Percentiles rank a stretch among this genome's conserved stretches.
phyloP scores from a whole-genome alignment of 768 basidiomycete genomes.

The Boletus tylopilopsis region DNA sequence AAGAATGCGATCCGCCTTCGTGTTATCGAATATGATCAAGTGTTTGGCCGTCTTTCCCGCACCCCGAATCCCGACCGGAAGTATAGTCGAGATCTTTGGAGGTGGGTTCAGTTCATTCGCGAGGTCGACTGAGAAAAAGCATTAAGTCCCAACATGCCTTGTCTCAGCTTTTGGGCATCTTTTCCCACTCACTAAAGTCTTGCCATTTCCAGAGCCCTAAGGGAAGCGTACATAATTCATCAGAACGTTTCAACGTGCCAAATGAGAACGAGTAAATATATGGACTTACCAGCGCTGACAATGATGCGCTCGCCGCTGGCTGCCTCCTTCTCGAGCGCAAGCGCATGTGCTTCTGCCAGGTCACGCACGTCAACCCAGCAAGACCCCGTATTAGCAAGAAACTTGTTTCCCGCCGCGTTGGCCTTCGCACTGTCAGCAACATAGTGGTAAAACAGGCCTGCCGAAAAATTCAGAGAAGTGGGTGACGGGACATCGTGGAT shows the following conservation, averaged over 20 bases:
- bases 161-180: neutral
- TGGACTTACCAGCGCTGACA: conserved; percentile 32
- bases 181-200: conserved; percentile 25
- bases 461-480: conserved; percentile 38
- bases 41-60: conserved; percentile 28
- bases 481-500: conserved; percentile 39
- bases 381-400: conserved; percentile 21
- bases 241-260: too few relatives aligned
- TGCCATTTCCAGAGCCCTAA: conserved; percentile 30
- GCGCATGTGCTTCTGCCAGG: conserved; percentile 49
- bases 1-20: conserved; percentile 39
- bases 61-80: conserved; percentile 35
- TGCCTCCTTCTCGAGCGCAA: conserved; percentile 46
- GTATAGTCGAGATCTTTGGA: conserved; percentile 25
- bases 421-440: conserved; percentile 25
- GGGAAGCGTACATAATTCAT: too few relatives aligned
- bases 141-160: neutral
- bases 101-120: conserved; percentile 34
- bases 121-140: conserved; percentile 29
- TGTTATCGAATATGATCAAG: conserved; percentile 28
- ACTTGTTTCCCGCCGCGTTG: conserved; percentile 22
- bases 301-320: conserved; percentile 60
- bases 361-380: conserved; percentile 54
- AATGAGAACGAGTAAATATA: neutral
- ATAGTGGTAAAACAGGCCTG: conserved; percentile 31